Base-by-base conservation (phyloP, 2,329 filamentous ascomycete genomes). In the Ophiocordyceps robertsii region DNA sequence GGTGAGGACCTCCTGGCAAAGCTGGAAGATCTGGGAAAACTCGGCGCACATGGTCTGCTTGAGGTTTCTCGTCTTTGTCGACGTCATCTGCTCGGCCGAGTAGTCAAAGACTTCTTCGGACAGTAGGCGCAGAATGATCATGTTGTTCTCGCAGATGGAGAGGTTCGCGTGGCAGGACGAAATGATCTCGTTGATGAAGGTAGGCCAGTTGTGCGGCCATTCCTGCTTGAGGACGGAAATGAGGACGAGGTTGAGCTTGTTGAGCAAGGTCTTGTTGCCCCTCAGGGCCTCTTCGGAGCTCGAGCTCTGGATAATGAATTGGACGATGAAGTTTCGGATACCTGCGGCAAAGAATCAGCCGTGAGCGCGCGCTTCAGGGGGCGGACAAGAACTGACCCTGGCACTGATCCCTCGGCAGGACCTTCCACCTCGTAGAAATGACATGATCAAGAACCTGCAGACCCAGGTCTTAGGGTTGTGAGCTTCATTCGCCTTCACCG, bases 151-250 rank as follows among this genome's bases (percentile, higher is more conserved):
- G 75, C 93, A 98, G 55, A 98, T 93, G 32, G 90, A 92, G 42
- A 98, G 72, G 64, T 84, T 95, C 52, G 86, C 90, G 61, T 94
- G 89, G 66, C 89, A 96, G 43, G 92, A 90, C 19, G 87, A 84
- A 55, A 98, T 88, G 64, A 98, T 98, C 70, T 98, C 92, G 71
- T 96, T 96, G 75, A 98, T 96, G 66, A 98, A 98, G 17, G 88
- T 95, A 11, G 93, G 92, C 92, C 93, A 98, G 72, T 98, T 94
- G 67, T 96, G 90, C 44, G 92, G 92, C 92, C 92, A 98, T 66
- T 98, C 92, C 67, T 98, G 92, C 73, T 98, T 98, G 58, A 98
- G 72, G 49, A 98, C 90, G 44, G 89, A 95, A 54, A 98, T 87
- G 49, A 98, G 82, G 45, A 96, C 90, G 55, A 98, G 77, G 59